Conservation (phyloP, 306 rosid genomes). For the Begonia fuchsioides region DNA sequence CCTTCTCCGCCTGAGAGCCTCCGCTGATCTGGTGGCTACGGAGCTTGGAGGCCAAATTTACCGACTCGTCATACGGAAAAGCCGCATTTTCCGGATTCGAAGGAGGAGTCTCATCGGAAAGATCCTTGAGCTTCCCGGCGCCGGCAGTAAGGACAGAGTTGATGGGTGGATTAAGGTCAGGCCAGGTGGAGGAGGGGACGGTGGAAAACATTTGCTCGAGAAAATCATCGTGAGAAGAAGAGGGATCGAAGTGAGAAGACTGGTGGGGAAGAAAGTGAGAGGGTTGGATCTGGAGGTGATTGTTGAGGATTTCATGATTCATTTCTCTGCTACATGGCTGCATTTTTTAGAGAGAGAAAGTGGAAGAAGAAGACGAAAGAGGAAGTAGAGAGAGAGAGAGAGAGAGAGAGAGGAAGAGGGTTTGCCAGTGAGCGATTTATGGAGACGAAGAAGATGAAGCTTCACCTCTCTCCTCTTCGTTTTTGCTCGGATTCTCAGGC, state of each 20-base stretch:
- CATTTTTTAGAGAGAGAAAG: conserved; percentile 9
- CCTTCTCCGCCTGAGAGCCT: conserved; percentile 5
- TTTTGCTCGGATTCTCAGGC: too few relatives aligned
- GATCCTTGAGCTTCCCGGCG: conserved; percentile 4
- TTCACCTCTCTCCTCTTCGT: too few relatives aligned
- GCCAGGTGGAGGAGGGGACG: conserved; percentile 26
- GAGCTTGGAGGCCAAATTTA: conserved; percentile 30
- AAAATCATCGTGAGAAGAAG: conserved; percentile 34
- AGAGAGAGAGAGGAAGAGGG: not conserved
- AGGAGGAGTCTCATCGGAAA: conserved; percentile 11
- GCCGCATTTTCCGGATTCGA: conserved; percentile 12
- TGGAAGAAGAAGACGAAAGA: too few relatives aligned
- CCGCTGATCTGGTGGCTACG: conserved; percentile 34
- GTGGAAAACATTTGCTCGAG: conserved; percentile 45
- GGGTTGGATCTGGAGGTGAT: conserved; percentile 11
- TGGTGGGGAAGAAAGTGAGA: conserved; percentile 15
- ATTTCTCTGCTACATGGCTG: conserved; percentile 35
- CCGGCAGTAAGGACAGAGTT: not conserved
- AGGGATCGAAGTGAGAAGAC: conserved; percentile 20
- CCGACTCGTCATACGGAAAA: conserved; percentile 27
- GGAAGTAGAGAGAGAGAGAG: not conserved
- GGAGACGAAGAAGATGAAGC: too few relatives aligned
- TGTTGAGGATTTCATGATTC: conserved; percentile 30
- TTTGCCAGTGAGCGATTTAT: not conserved
- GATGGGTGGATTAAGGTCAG: conserved; percentile 20